These are phyloP conservation scores for Toxicodendron radicans DNA, from an alignment of 345 rosid species.

Conservation along the genomic window DNA sequence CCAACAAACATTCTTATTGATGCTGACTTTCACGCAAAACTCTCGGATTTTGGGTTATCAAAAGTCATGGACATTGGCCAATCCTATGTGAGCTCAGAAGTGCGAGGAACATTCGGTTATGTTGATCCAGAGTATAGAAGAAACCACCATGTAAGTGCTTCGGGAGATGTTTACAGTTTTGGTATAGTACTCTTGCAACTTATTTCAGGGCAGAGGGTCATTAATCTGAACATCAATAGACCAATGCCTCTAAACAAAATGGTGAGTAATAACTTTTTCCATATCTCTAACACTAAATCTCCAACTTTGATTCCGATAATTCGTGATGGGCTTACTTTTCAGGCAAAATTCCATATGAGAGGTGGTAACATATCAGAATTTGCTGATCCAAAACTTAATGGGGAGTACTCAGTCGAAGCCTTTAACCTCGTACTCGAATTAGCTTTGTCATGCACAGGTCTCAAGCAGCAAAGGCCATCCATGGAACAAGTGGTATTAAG, in stretches of 20 bases:
- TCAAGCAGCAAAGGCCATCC: constrained; percentile 54
- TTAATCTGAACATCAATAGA: constrained; percentile 36
- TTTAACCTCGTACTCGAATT: constrained; percentile 44
- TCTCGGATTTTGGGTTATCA: constrained; percentile 58
- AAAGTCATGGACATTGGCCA: constrained; percentile 60
- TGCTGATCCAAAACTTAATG: constrained; percentile 51
- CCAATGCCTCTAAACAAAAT: constrained; percentile 48
- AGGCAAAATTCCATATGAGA: constrained; percentile 44
- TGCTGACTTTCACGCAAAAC: constrained; percentile 53
- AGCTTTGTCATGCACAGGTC: constrained; percentile 57
- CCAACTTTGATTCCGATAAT: not conserved
- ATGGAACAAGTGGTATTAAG: constrained; percentile 52
- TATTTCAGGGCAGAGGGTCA: constrained; percentile 56
- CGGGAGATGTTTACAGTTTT: constrained; percentile 58
- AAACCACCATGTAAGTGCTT: constrained; percentile 54
- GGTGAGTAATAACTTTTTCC: constrained; percentile 28
- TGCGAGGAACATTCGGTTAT: constrained; percentile 65
- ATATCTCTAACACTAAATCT: not conserved
- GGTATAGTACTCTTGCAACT: constrained; percentile 63
- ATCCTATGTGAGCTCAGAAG: constrained; percentile 62
- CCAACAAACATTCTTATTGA: constrained; percentile 59
- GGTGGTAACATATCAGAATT: constrained; percentile 44
- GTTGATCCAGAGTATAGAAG: constrained; percentile 60
- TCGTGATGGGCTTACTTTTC: constrained; percentile 15
- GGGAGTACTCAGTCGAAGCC: constrained; percentile 47